These are phyloP conservation scores for Hygrocybe coccinea DNA, from an alignment of 768 basidiomycete species.

Conservation along the genomic window DNA sequence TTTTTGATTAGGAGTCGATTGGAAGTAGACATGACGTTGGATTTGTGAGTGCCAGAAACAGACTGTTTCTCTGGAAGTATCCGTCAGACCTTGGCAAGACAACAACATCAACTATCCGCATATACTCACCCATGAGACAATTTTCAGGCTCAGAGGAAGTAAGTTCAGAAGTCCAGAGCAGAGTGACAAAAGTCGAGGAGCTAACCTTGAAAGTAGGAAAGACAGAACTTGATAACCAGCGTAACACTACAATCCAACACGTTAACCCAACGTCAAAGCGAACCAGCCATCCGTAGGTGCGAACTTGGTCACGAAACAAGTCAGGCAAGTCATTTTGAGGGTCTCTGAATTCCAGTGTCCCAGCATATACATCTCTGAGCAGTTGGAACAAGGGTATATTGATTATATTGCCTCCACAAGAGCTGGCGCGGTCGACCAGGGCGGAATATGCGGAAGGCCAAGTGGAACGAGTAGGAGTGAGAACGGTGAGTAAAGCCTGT, in stretches of 20 bases:
- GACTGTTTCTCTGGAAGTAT: too few species aligned
- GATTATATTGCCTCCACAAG: constrained; percentile 20
- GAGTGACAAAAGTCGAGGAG: not conserved
- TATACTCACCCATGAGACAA: not conserved
- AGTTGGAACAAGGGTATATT: constrained; percentile 33
- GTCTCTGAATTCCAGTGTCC: constrained; percentile 44
- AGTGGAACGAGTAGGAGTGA: constrained; percentile 42
- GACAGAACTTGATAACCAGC: constrained; percentile 27
- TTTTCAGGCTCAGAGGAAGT: not conserved
- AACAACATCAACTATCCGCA: not conserved
- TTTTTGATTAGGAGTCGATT: not conserved
- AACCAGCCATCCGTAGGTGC: constrained; percentile 38
- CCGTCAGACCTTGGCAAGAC: not conserved
- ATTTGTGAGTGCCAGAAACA: not conserved
- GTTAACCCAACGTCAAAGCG: constrained; percentile 26
- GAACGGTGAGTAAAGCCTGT: constrained; percentile 37
- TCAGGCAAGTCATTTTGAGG: constrained; percentile 31
- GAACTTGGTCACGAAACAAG: constrained; percentile 32
- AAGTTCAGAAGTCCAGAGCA: not conserved
- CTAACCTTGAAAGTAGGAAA: constrained; percentile 3
- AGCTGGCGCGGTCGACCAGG: not conserved
- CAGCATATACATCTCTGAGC: constrained; percentile 33
- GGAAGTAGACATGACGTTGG: too few species aligned
- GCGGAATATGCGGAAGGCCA: constrained; percentile 39
- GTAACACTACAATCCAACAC: constrained; percentile 32